These are phyloP conservation scores for Trichosanthes truncata DNA, from an alignment of 306 rosid species.

Conservation along the genomic window DNA sequence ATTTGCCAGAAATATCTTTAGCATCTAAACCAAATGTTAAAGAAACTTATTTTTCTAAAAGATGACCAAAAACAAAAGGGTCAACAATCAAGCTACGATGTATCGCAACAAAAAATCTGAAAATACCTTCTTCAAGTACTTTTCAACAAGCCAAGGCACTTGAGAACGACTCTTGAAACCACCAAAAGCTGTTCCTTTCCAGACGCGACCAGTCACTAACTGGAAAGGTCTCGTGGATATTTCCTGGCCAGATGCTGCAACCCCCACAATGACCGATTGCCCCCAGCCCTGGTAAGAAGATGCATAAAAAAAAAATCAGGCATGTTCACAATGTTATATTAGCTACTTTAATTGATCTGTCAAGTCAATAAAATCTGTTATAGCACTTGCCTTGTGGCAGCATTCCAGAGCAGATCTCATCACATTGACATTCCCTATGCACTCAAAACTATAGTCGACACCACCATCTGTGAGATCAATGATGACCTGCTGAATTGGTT, in stretches of 20 bases:
- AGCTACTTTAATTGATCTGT: background rate
- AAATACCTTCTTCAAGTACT: conserved; percentile 85
- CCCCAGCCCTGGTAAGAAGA: conserved; percentile 80
- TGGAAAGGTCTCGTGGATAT: conserved; percentile 90
- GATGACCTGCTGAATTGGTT: conserved; percentile 84
- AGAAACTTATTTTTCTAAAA: background rate
- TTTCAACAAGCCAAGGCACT: conserved; percentile 92
- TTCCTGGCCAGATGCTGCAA: conserved; percentile 90
- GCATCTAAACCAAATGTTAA: background rate
- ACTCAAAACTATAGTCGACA: conserved; percentile 94
- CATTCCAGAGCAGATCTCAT: conserved; percentile 96
- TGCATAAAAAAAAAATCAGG: conserved; percentile 2
- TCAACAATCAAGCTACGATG: background rate
- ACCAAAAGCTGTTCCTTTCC: conserved; percentile 99
- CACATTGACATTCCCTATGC: conserved; percentile 88
- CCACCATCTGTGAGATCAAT: conserved; percentile 85
- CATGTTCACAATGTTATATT: background rate
- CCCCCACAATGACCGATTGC: conserved; percentile 86
- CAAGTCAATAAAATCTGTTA: background rate
- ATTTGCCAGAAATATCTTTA: background rate
- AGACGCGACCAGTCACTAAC: conserved; percentile 91
- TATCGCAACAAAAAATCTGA: background rate
- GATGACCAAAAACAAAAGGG: background rate
- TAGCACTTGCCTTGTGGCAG: conserved; percentile 71
- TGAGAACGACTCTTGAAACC: conserved; percentile 96